Base-by-base conservation (phyloP, 441 rosid genomes). In the Gossypium davidsonii region DNA sequence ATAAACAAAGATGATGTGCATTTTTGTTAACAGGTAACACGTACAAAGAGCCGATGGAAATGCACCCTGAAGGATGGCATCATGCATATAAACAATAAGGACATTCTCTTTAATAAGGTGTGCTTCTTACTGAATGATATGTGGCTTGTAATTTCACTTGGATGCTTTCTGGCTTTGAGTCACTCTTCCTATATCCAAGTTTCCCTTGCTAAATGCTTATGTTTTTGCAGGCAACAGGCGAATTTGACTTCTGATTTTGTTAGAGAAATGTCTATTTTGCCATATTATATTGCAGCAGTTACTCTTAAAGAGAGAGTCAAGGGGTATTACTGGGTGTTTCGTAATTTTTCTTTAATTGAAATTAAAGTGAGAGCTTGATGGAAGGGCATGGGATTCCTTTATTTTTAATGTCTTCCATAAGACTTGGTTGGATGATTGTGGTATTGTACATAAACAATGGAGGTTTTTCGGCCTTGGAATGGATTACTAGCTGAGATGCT, bases 11-110 rank as follows among this genome's bases (percentile, higher is more conserved):
- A 66, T 12, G 5, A 20, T 67, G 31, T 65, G 20, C 69, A 12
- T 78, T 80, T 75, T 81, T 73, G 65, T 70, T 66, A 64, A 46
- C 72, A 95, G 99, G 99, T 95, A 76, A 89, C 96, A 69, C 98
- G 99, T 15, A 89, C 98, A 37, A 95, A 95, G 87, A 95, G 97
- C 94, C 82, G 76, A 78, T 93, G 99, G 99, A 95, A 95, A 79
- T 95, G 99, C 83, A 83, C 78, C 2, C 85, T 95, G 82, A 95
- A 95, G 89, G 97, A 95, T 67, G 99, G 98, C 68, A 93, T 95
- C 74, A 90, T 95, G 96, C 99, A 88, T 75, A 93, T 93, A 84
- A 93, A 93, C 84, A 88, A 93, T 48, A 89, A 90, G 79, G 99
- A 95, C 84, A 83, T 93, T 84, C 97, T 95, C 80, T 95, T 95